These are phyloP conservation scores for Cochlearia excelsa DNA, from an alignment of 345 rosid genomes.

Conservation along the genomic window DNA sequence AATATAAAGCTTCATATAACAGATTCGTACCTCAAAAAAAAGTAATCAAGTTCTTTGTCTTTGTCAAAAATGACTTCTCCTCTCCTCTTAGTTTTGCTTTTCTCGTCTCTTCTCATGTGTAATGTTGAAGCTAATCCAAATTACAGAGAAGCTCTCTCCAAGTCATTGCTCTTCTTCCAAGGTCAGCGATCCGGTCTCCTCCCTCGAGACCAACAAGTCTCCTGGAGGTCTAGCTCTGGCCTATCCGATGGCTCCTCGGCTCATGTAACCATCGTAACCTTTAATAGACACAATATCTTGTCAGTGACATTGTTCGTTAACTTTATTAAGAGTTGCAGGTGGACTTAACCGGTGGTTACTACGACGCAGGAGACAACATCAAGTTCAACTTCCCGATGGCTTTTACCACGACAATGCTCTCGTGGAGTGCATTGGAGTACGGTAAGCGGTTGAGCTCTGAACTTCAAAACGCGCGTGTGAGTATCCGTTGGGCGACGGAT, in stretches of 20 bases:
- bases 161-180: conserved; percentile 78
- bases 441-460: conserved; percentile 72
- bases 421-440: conserved; percentile 83
- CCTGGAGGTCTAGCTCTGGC: conserved; percentile 78
- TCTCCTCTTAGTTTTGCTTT: conserved; percentile 32
- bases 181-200: conserved; percentile 91
- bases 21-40: conserved; percentile 15
- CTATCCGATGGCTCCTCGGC: conserved; percentile 72
- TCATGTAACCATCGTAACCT: conserved; percentile 24
- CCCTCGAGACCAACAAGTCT: conserved; percentile 46
- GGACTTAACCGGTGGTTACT: conserved; percentile 85
- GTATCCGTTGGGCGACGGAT: conserved; percentile 84
- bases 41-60: not conserved
- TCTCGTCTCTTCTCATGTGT: conserved; percentile 16
- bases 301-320: not conserved
- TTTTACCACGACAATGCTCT: conserved; percentile 87
- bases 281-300: not conserved
- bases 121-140: conserved; percentile 49
- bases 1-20: not conserved
- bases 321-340: conserved; percentile 44
- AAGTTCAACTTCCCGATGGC: conserved; percentile 98
- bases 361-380: conserved; percentile 94
- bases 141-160: conserved; percentile 79
- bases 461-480: conserved; percentile 52
- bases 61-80: conserved; percentile 24